A percentile compares a stretch with the other conserved stretches of the same genome.
Evolutionary conservation across 1,284 basidiomycete species (phyloP).

Genomic region (Microstroma glucosiphilum): DNA sequence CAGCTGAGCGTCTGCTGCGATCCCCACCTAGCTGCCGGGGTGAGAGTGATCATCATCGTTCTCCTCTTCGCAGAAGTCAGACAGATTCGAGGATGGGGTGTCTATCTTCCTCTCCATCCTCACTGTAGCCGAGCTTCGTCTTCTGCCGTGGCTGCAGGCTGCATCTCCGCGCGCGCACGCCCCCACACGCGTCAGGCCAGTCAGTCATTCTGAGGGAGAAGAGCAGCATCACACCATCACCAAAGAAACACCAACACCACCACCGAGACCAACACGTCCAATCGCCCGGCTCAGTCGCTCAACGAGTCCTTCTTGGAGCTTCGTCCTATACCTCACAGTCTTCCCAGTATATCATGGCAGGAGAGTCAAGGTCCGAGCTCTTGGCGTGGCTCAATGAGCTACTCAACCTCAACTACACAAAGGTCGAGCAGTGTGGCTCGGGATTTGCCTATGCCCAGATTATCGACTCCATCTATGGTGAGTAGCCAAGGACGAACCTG

Average conservation of each 20-base stretch:
- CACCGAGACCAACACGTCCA: too few species aligned
- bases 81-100: not conserved
- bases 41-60: not conserved
- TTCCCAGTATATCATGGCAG: slow-evolving; percentile 20
- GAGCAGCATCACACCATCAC: too few species aligned
- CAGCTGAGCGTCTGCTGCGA: not conserved
- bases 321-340: not conserved
- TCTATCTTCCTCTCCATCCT: too few species aligned
- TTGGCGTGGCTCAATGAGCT: slow-evolving; percentile 91
- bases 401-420: slow-evolving; percentile 80
- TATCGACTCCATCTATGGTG: slow-evolving; percentile 86
- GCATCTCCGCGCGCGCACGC: too few species aligned
- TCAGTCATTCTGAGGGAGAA: too few species aligned
- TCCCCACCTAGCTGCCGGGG: not conserved
- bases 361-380: slow-evolving; percentile 67
- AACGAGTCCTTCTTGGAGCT: not conserved
- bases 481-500: slow-evolving; percentile 22
- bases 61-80: not conserved
- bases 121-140: too few species aligned
- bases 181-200: too few species aligned
- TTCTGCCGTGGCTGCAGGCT: too few species aligned
- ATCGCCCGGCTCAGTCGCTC: not conserved
- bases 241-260: too few species aligned
- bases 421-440: slow-evolving; percentile 70
- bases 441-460: slow-evolving; percentile 55